Evolutionary conservation across 139 green algal species (phyloP).

Genomic region (Choricystis sp.): DNA sequence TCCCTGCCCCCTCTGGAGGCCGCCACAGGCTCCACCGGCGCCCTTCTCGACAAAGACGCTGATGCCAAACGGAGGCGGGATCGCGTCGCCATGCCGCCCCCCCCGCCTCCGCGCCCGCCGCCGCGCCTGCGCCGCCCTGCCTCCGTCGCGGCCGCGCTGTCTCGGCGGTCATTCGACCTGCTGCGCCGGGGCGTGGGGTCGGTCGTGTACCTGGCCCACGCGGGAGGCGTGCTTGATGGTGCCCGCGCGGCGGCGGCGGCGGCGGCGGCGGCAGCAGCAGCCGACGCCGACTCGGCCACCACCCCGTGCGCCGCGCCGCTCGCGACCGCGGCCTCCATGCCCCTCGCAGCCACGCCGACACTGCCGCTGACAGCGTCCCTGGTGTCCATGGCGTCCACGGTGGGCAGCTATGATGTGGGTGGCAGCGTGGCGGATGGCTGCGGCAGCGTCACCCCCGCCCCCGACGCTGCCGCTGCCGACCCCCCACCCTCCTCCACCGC

Average conservation of each 20-base stretch:
- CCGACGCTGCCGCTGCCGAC: neutral
- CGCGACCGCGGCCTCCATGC: no score
- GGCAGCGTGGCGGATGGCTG: neutral
- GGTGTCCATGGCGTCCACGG: no score
- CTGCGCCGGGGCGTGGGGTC: conserved; percentile 9
- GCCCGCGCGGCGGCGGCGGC: no score
- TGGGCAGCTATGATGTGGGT: no score
- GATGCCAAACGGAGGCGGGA: no score
- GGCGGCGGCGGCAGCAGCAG: neutral
- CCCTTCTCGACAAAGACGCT: no score
- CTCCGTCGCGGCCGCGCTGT: neutral
- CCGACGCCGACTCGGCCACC: neutral
- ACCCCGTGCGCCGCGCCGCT: neutral
- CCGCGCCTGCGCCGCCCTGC: neutral
- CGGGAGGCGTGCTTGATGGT: neutral
- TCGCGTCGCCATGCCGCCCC: neutral
- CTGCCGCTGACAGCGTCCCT: no score
- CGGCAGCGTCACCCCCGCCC: neutral
- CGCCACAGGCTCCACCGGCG: no score
- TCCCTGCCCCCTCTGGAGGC: no score
- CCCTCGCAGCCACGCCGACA: no score
- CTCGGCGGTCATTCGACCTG: conserved; percentile 3
- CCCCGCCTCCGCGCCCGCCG: no score
- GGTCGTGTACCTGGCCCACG: neutral
- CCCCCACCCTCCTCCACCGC: conserved; percentile 1